These are phyloP conservation scores for Aegilops speltoides DNA, from an alignment of 176 grass and related monocot genomes.

Conservation along the genomic window DNA sequence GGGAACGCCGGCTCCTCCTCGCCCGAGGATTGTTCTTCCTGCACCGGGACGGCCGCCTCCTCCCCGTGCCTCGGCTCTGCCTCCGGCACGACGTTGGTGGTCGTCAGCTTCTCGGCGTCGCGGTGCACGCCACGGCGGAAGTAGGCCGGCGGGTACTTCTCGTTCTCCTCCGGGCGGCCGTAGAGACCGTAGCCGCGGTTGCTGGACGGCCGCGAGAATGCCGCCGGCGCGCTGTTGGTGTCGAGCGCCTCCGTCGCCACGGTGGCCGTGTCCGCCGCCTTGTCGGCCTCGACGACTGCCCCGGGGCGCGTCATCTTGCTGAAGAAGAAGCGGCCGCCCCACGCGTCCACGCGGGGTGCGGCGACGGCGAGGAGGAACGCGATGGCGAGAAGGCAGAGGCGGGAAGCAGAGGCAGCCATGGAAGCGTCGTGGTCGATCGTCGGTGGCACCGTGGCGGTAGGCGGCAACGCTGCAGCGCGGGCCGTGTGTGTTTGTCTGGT, in stretches of 20 bases:
- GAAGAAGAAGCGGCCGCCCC: conserved; percentile 45
- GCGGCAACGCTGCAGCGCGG: not conserved
- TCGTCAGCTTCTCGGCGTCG: conserved; percentile 46
- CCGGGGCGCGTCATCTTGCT: conserved; percentile 37
- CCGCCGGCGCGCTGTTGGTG: conserved; percentile 10
- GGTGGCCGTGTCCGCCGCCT: not conserved
- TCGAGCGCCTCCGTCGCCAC: not conserved
- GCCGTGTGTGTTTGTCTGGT: not conserved
- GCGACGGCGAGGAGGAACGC: not conserved
- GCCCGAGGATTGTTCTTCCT: not conserved
- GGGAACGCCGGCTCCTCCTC: not conserved
- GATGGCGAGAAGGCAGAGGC: conserved; percentile 22
- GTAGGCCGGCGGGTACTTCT: conserved; percentile 47
- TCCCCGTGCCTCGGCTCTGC: not conserved
- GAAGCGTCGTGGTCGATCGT: not conserved
- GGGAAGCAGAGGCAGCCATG: conserved; percentile 10
- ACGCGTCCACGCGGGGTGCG: conserved; percentile 20
- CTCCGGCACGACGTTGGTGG: conserved; percentile 13
- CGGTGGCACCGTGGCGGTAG: conserved; percentile 9
- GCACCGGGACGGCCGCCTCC: not conserved
- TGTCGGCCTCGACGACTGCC: conserved; percentile 6
- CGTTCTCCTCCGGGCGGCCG: conserved; percentile 46
- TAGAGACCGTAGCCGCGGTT: conserved; percentile 53
- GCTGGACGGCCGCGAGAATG: conserved; percentile 33
- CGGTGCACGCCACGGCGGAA: conserved; percentile 59